phyloP scores from a whole-genome alignment of 2,329 filamentous ascomycete species.

The Neopestalotiopsis sp. region DNA sequence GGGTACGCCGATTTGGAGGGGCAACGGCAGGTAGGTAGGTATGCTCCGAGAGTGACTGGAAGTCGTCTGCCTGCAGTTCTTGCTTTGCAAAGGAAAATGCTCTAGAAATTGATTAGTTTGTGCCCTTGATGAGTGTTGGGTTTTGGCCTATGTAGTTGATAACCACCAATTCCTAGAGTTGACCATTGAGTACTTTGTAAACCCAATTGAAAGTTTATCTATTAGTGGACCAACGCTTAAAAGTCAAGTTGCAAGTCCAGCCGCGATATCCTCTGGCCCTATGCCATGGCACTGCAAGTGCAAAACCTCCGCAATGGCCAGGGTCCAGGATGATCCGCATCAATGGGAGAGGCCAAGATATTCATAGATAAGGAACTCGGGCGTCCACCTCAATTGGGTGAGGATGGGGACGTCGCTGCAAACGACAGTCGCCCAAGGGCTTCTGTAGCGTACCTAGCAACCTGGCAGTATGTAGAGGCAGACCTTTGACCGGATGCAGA shows the following conservation, averaged over 20 bases:
- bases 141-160: too few species aligned
- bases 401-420: not conserved
- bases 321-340: not conserved
- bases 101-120: too few species aligned
- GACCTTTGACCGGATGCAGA: not conserved
- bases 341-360: not conserved
- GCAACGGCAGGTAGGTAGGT: not conserved
- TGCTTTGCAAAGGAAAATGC: too few species aligned
- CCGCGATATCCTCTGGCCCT: not conserved
- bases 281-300: not conserved
- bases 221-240: not conserved
- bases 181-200: too few species aligned
- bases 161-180: too few species aligned
- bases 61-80: too few species aligned
- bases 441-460: not conserved
- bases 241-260: not conserved
- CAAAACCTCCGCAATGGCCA: not conserved
- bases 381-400: not conserved
- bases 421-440: not conserved
- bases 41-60: not conserved
- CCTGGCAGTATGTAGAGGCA: not conserved
- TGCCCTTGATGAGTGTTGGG: too few species aligned
- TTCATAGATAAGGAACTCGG: constrained; percentile 12
- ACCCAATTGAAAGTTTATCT: too few species aligned
- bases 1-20: not conserved